Base-by-base conservation (phyloP, 305 asterid genomes). In the Plantago coronopus region DNA sequence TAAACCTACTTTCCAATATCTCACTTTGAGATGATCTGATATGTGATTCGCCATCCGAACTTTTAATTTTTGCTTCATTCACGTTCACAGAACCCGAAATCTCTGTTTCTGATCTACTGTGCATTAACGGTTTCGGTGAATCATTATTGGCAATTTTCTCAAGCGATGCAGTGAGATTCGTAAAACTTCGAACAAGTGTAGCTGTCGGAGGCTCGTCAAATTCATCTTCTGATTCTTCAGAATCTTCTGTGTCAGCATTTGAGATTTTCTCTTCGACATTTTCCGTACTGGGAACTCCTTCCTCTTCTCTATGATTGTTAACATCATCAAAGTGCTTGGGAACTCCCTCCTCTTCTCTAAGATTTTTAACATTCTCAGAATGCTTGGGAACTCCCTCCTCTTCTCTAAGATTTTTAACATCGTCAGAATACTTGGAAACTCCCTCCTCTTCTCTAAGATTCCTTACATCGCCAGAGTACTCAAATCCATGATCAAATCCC, bases 191-290 rank as follows among this genome's bases (percentile, higher is more conserved):
- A 58, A 89, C 96, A 22, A 93, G 94, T 40, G 81, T 79, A 53
- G 77, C 88, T 42, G 82, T 59, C 15, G 94, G 74, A 67, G 98
- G 97, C 62, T 87, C 99, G 22, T 93, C 96, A 62, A 93, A 93
- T 69, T 87, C 99, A 77, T 89, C 99, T 62, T 91, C 96, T 15
- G 98, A 87, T 18, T 68, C 81, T 68, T 79, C 84, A 45, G 93
- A 80, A 50, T 82, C 98, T 54, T 74, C 89, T 54, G 63, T 70
- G 58, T 78, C 84, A 62, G 57, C 75, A 7, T 80, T 76, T 51
- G 94, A 81, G 20, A 71, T 51, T 64, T 80, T 80, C 66, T 79
- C 91, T 49, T 73, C 85, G 48, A 54, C 78, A 42, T 77, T 85
- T 57, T 74, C 89, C 43, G 69, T 45, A 51, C 73, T 82, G 48